Evolutionary conservation across 2,329 filamentous ascomycete species (phyloP).

Genomic region (Ilyonectria destructans): DNA sequence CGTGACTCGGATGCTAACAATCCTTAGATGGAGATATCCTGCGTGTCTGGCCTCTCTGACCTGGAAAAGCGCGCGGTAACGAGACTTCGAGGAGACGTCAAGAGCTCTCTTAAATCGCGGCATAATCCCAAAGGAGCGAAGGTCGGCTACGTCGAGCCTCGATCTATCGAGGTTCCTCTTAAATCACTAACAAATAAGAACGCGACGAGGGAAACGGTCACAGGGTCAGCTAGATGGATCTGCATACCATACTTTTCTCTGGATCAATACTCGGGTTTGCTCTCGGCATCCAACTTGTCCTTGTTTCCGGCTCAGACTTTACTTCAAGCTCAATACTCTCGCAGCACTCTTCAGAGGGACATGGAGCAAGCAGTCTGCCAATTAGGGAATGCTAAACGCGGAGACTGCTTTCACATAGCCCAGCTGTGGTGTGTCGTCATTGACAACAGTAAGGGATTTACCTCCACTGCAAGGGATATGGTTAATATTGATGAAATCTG

Average conservation of each 20-base stretch:
- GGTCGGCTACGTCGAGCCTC: conserved; percentile 61
- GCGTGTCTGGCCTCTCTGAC: conserved; percentile 53
- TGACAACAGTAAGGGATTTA: conserved; percentile 57
- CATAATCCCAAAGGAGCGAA: conserved; percentile 57
- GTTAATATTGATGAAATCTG: conserved; percentile 21
- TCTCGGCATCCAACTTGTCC: conserved; percentile 49
- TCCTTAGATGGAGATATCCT: conserved; percentile 54
- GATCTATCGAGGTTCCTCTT: conserved; percentile 56
- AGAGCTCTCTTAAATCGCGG: conserved; percentile 56
- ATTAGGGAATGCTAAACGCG: conserved; percentile 52
- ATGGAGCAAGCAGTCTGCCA: conserved; percentile 65
- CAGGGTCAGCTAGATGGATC: conserved; percentile 56
- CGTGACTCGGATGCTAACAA: not conserved
- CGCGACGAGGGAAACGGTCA: conserved; percentile 26
- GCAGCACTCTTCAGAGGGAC: conserved; percentile 58
- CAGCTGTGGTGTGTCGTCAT: conserved; percentile 66
- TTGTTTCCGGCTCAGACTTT: conserved; percentile 62
- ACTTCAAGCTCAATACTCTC: conserved; percentile 61
- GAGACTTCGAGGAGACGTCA: conserved; percentile 58
- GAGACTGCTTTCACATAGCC: conserved; percentile 63
- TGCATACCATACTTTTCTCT: conserved; percentile 66
- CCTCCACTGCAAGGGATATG: not conserved
- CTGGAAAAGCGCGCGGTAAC: conserved; percentile 54
- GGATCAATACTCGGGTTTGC: conserved; percentile 60
- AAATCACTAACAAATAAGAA: conserved; percentile 43